phyloP scores from a whole-genome alignment of 257 asterid species.

The Solanum etuberosum region DNA sequence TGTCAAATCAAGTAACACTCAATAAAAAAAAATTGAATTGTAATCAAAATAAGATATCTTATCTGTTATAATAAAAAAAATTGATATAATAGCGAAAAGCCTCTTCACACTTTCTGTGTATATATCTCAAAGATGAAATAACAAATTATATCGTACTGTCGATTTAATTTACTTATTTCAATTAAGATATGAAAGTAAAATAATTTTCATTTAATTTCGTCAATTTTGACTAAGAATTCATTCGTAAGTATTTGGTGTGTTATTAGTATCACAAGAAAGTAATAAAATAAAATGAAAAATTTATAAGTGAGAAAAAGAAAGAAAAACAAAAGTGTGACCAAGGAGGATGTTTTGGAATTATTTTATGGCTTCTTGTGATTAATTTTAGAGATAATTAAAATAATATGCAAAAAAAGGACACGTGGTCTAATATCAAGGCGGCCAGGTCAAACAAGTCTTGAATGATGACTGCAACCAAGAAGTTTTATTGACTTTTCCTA shows the following conservation, averaged over 20 bases:
- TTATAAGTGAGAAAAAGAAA: not conserved
- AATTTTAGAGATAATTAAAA: not conserved
- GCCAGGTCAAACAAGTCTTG: constrained; percentile 21
- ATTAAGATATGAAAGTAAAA: not conserved
- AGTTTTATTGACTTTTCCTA: not conserved
- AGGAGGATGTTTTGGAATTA: constrained; percentile 17
- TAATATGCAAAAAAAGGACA: constrained; percentile 8
- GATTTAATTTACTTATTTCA: not conserved
- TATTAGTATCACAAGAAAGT: not conserved
- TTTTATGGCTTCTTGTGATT: not conserved
- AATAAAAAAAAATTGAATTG: not conserved
- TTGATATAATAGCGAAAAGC: not conserved
- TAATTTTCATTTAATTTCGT: not conserved
- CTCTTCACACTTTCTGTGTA: not conserved
- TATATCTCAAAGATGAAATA: not conserved
- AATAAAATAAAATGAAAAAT: not conserved
- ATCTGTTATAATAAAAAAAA: not conserved
- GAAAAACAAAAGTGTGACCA: not conserved
- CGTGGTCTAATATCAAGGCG: constrained; percentile 52
- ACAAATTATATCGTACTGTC: not conserved
- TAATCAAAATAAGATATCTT: too few species aligned
- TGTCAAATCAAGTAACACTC: not conserved
- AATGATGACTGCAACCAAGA: constrained; percentile 10
- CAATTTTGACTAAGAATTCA: not conserved
- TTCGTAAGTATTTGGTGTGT: not conserved